Percentiles rank a stretch among this genome's conserved stretches.
These are phyloP conservation scores for Clavispora phyllophila DNA, from an alignment of 805 yeast genomes.

Conservation along the genomic window DNA sequence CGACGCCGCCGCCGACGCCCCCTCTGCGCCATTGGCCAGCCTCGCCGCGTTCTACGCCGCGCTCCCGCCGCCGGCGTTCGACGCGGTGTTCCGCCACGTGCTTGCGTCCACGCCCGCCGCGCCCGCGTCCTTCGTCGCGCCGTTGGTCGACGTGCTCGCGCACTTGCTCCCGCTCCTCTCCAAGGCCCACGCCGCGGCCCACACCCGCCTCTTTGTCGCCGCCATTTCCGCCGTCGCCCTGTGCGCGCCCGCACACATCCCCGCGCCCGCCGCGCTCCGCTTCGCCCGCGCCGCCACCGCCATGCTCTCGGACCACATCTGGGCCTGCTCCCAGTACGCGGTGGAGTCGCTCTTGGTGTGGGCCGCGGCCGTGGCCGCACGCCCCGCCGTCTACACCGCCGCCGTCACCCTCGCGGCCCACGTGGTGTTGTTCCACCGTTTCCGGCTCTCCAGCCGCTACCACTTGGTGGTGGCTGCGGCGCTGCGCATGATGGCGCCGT, in stretches of 20 bases:
- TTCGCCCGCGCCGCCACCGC: slow-evolving; percentile 28
- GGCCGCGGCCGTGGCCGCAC: slow-evolving; percentile 50
- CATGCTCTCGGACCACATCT: slow-evolving; percentile 44
- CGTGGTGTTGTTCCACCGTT: slow-evolving; percentile 63
- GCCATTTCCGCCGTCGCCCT: slow-evolving; percentile 21
- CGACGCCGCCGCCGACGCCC: not conserved
- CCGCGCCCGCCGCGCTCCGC: slow-evolving; percentile 4
- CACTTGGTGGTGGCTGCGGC: slow-evolving; percentile 55
- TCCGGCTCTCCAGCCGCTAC: slow-evolving; percentile 64
- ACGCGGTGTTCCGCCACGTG: slow-evolving; percentile 9
- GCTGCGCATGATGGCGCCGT: slow-evolving; percentile 44
- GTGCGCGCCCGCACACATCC: slow-evolving; percentile 4
- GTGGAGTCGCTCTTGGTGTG: slow-evolving; percentile 47
- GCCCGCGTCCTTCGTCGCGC: slow-evolving; percentile 7
- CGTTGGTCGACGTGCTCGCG: slow-evolving; percentile 18
- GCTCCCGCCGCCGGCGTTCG: slow-evolving; percentile 7
- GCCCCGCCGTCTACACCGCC: slow-evolving; percentile 27
- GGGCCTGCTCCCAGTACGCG: slow-evolving; percentile 62
- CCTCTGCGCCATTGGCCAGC: not conserved
- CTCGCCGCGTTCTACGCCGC: slow-evolving; percentile 3
- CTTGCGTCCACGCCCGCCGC: slow-evolving; percentile 15
- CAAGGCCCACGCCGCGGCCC: slow-evolving; percentile 8
- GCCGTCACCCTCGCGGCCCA: slow-evolving; percentile 52
- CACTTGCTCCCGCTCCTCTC: slow-evolving; percentile 12
- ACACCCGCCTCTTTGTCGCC: slow-evolving; percentile 19